These are phyloP conservation scores for Chondrostereum purpureum DNA, from an alignment of 1,284 basidiomycete species.

Conservation along the genomic window DNA sequence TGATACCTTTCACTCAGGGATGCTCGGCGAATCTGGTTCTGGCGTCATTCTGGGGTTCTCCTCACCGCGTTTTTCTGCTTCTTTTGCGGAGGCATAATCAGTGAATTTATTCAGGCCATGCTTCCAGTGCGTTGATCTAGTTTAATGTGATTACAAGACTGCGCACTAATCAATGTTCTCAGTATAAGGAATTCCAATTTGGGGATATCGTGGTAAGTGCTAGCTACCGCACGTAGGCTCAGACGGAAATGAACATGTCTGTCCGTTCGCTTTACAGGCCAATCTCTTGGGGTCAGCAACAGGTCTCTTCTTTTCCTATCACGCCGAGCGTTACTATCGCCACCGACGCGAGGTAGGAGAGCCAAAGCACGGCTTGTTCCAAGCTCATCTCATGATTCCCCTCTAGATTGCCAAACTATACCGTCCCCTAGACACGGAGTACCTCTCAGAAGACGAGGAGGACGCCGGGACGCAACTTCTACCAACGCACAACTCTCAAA, in stretches of 20 bases:
- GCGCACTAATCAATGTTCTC: slow-evolving; percentile 3
- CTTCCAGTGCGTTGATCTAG: slow-evolving; percentile 53
- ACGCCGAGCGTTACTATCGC: slow-evolving; percentile 69
- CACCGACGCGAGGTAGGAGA: slow-evolving; percentile 72
- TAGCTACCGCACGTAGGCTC: slow-evolving; percentile 10
- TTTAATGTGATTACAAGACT: too few relatives aligned
- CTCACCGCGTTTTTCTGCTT: slow-evolving; percentile 67
- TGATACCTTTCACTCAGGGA: slow-evolving; percentile 36
- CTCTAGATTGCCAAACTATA: slow-evolving; percentile 68
- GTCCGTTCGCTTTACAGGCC: slow-evolving; percentile 55
- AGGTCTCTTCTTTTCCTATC: slow-evolving; percentile 62
- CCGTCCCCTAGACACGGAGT: slow-evolving; percentile 53
- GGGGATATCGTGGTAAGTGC: slow-evolving; percentile 67
- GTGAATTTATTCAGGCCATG: slow-evolving; percentile 78
- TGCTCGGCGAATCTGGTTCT: slow-evolving; percentile 73
- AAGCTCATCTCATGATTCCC: slow-evolving; percentile 7
- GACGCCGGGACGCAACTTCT: slow-evolving; percentile 51
- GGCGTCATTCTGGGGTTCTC: slow-evolving; percentile 71
- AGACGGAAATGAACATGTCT: too few relatives aligned
- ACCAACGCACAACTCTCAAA: slow-evolving; percentile 37
- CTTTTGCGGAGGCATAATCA: slow-evolving; percentile 77
- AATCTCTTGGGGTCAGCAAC: slow-evolving; percentile 75
- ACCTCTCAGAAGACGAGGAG: slow-evolving; percentile 48
- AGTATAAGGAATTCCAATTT: slow-evolving; percentile 76
- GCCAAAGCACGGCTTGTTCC: slow-evolving; percentile 8